Base-by-base conservation (phyloP, 2,329 filamentous ascomycete genomes). In the Neofusicoccum kwambonambiense region DNA sequence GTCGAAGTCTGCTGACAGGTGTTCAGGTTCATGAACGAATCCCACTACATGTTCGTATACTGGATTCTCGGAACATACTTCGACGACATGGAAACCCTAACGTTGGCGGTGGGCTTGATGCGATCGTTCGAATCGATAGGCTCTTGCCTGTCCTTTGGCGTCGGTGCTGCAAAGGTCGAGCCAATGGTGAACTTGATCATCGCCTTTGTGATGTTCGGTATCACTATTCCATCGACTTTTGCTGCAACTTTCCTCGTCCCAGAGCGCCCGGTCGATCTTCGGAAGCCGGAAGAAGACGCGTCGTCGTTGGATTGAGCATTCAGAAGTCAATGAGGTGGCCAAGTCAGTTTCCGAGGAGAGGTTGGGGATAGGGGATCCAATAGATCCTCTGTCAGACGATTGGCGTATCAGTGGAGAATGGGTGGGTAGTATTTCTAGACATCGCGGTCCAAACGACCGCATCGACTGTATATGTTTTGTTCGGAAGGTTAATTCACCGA, bases 61-160 rank as follows among this genome's bases (percentile, higher is more conserved):
- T 84, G 81, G 81, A 71, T 83, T n/a, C 75, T 84, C 1, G 83
- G 81, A 3, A 77, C 81, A 1, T 84, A 83, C 72, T 82, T 82
- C 65, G 77, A 83, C 64, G 82, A 84, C 60, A 73, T 84, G 6
- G 80, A 83, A 68, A 84, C 82, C 0, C 67, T 84, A 19, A 82
- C 83, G 0, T 75, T 84, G 0, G 79, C 77, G 3, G 81, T 83
- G 2, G 81, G 81, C 0, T 71, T 84, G 2, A 73, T 84, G 6
- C 75, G 82, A 3, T 81, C 80, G 0, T 83, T 84, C 61, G 82
- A 84, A 68, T 82, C 80, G 0, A 65, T 84, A 4, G 82, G 83
- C 0, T 82, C 80, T 0, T 78, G 78, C 58, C 67, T 84, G 3
- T 72, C 81, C 0, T 83, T 82, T 42, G 82, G 80, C 1, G 77